Evolutionary conservation across 441 rosid species (phyloP), one percentile per base, ranked within the genome.

Genomic region (Brassica hybrid): DNA sequence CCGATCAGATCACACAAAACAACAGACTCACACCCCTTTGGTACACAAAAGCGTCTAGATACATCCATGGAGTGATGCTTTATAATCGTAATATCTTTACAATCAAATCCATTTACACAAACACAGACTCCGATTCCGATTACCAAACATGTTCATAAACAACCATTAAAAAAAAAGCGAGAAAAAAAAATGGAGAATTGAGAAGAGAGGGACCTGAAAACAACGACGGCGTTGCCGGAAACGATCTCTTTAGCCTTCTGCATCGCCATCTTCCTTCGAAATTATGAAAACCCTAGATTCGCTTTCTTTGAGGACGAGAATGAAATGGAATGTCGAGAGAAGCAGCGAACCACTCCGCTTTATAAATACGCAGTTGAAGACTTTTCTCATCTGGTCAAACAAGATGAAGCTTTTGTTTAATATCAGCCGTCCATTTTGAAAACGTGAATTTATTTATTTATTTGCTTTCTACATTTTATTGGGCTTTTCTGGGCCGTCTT

Each of bases 201-300:
- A 36, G 30, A 38, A 16, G 48, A 69, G 14, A 16, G 11, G 36
- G 1, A 74, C 96, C 96, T 91, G 90, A 91, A 93, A 83, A 94
- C 94, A 65, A 90, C 88, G 68, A 90, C 94, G 60, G 90, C 4
- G 30, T 89, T 87, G 71, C 72, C 62, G 48, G 91, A 82, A n/a
- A 90, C 90, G 45, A 84, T 59, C 72, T 91, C 93, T 76, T 89
- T 79, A 1, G 96, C 90, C 85, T 90, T 91, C 19, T 74, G 66
- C 88, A 71, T 63, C 50, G 98, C 94, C 94, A 88, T 91, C 56
- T 41, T 41, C 41, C 69, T 3, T 43, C 18, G 25, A 34, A 23
- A 65, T 58, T 32, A 8, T 45, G 48, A 63, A 65, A 66, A 7
- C 43, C 61, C 48, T 69, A 41, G 19, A 50, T 41, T 65, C 43